Evolutionary conservation across 2,329 filamentous ascomycete species (phyloP).

Genomic region (Berkeleyomyces rouxiae): DNA sequence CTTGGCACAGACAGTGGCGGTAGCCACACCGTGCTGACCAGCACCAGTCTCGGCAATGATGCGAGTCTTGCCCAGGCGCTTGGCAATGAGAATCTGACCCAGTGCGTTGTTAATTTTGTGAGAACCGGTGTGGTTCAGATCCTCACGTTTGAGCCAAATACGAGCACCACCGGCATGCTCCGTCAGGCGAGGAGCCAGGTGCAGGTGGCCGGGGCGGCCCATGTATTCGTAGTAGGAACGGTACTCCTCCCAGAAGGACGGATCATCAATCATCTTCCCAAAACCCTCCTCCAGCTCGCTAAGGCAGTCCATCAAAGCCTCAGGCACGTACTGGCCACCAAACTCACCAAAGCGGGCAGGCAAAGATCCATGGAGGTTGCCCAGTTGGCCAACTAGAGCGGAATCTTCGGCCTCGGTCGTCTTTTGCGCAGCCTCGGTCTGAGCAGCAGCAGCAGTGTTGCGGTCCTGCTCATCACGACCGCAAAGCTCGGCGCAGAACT

Average conservation of each 20-base stretch:
- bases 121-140: conserved; percentile 91
- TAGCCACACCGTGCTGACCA: conserved; percentile 94
- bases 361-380: conserved; percentile 63
- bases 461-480: conserved; percentile 26
- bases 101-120: conserved; percentile 99
- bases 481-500: conserved; percentile 61
- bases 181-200: conserved; percentile 75
- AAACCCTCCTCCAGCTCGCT: conserved; percentile 83
- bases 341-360: conserved; percentile 88
- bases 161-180: conserved; percentile 81
- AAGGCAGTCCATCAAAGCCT: conserved; percentile 94
- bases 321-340: conserved; percentile 92
- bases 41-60: conserved; percentile 98
- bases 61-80: conserved; percentile 77
- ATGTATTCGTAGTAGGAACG: conserved; percentile 94
- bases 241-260: conserved; percentile 93
- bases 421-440: conserved; percentile 47
- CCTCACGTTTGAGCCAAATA: conserved; percentile 96
- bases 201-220: conserved; percentile 81
- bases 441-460: conserved; percentile 29
- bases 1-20: conserved; percentile 92
- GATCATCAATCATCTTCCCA: conserved; percentile 70
- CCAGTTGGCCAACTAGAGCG: conserved; percentile 65
- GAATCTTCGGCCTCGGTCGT: conserved; percentile 34
- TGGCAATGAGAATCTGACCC: conserved; percentile 77